A percentile compares a stretch with the other conserved stretches of the same genome.
phyloP scores from a whole-genome alignment of 2,329 filamentous ascomycete genomes.

The Talaromyces sp. region DNA sequence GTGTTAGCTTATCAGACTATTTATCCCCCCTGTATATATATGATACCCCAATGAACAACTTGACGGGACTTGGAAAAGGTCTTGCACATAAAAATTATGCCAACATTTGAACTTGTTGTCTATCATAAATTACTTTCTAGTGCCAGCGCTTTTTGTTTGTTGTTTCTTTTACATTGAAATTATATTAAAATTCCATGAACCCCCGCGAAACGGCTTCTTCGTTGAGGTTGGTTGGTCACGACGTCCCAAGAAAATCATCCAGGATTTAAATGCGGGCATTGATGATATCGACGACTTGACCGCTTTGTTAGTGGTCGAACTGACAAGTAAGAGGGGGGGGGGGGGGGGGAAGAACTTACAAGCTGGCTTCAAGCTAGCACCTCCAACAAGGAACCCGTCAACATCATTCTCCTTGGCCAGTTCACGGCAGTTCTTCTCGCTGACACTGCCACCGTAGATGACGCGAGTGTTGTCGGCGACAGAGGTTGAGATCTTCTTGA shows the following conservation, averaged over 20 bases:
- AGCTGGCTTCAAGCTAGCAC: constrained; percentile 93
- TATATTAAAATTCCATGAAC: not conserved
- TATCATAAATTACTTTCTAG: not conserved
- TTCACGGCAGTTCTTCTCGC: constrained; percentile 95
- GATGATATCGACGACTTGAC: constrained; percentile 61
- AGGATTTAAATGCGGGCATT: constrained; percentile 51
- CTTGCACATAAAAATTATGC: not conserved
- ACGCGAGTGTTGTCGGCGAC: constrained; percentile 84
- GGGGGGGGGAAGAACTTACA: constrained; percentile 52
- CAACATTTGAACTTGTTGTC: not conserved
- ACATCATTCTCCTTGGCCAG: constrained; percentile 90
- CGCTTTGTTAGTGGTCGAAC: not conserved
- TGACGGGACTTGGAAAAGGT: not conserved
- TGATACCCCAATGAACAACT: not conserved
- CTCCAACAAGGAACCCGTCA: constrained; percentile 95
- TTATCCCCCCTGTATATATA: constrained; percentile 2
- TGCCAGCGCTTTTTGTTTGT: not conserved
- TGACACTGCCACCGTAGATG: constrained; percentile 94
- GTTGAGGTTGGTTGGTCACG: not conserved
- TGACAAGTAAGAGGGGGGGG: not conserved
- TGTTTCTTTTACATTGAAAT: not conserved
- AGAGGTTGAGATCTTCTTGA: constrained; percentile 70
- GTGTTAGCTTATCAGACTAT: not conserved
- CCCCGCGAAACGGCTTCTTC: not conserved
- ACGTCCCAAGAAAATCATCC: not conserved